Evolutionary conservation across 805 yeast genomes (phyloP).

Genomic region (Jamesozyma lodderae): DNA sequence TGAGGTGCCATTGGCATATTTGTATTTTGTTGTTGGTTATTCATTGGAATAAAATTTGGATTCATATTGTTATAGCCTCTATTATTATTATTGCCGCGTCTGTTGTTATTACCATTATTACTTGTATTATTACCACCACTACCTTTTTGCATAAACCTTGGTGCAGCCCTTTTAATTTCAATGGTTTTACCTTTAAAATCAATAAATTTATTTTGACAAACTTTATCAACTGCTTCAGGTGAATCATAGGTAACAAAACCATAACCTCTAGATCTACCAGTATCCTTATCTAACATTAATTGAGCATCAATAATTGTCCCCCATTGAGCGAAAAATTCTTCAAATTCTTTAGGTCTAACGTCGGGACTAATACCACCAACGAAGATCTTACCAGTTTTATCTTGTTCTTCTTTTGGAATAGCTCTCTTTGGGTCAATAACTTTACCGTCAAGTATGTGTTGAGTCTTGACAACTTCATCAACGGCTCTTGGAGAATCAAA

Average conservation of each 20-base stretch:
- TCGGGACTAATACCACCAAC: constrained; percentile 96
- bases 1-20: neutral
- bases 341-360: constrained; percentile 85
- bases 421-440: constrained; percentile 97
- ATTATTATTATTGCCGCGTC: neutral
- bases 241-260: constrained; percentile 95
- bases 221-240: constrained; percentile 87
- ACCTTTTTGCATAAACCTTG: constrained; percentile 55
- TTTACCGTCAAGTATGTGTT: constrained; percentile 89
- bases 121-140: neutral
- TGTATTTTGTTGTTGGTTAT: too few relatives aligned
- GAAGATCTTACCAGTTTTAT: constrained; percentile 90
- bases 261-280: constrained; percentile 94
- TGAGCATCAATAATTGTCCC: constrained; percentile 94
- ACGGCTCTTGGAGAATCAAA: constrained; percentile 77
- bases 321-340: constrained; percentile 73
- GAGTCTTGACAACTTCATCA: constrained; percentile 74
- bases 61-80: neutral
- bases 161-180: constrained; percentile 80
- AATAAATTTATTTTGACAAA: constrained; percentile 71
- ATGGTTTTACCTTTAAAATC: constrained; percentile 77
- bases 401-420: constrained; percentile 95
- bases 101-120: neutral
- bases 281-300: constrained; percentile 92
- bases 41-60: neutral